Conservation (phyloP, 805 yeast genomes). For the Metschnikowia peoriensis region DNA sequence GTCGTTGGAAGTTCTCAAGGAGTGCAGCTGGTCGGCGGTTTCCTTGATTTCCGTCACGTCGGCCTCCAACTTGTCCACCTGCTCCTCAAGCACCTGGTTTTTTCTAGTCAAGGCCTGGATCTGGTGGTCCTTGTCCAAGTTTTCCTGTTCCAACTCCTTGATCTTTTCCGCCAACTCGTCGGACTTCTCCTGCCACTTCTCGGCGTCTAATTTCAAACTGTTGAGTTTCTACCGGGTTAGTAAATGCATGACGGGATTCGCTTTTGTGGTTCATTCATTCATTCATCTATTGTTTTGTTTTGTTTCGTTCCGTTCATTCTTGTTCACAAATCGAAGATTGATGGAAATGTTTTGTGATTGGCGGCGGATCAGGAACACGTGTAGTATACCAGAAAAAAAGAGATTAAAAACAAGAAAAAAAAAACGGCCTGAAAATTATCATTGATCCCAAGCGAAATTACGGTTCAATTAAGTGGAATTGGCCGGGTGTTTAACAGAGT, state of each 20-base stretch:
- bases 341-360: not conserved
- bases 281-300: not conserved
- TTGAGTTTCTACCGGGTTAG: slow-evolving; percentile 62
- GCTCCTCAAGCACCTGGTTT: slow-evolving; percentile 83
- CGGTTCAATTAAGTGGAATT: not conserved
- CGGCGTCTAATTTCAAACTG: slow-evolving; percentile 91
- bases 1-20: slow-evolving; percentile 86
- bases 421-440: not conserved
- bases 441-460: not conserved
- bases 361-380: not conserved
- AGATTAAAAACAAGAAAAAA: not conserved
- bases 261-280: too few relatives aligned
- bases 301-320: too few relatives aligned
- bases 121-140: slow-evolving; percentile 89
- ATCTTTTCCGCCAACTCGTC: slow-evolving; percentile 79
- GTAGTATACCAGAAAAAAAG: not conserved
- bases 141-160: slow-evolving; percentile 90
- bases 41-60: slow-evolving; percentile 75
- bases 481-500: not conserved
- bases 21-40: slow-evolving; percentile 86
- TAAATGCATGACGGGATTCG: not conserved
- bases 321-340: too few relatives aligned
- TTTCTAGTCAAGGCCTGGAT: slow-evolving; percentile 90
- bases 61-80: slow-evolving; percentile 74
- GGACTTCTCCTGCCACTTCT: slow-evolving; percentile 94